Evolutionary conservation across 2,329 filamentous ascomycete species (phyloP).

Genomic region (Dothideomycetidae sp.): DNA sequence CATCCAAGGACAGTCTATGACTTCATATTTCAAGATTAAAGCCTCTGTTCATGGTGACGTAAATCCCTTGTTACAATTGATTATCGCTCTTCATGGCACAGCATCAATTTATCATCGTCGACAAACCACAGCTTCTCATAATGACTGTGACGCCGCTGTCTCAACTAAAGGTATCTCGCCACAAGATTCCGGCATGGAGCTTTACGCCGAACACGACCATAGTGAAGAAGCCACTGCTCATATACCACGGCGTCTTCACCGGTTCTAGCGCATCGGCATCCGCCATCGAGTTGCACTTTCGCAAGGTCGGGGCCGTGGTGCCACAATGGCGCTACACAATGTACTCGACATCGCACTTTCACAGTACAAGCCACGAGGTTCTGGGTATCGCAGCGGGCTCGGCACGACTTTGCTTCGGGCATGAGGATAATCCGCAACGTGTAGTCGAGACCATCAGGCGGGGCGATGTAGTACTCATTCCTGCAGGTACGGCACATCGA

Average conservation of each 20-base stretch:
- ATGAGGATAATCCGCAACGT: conserved; percentile 43
- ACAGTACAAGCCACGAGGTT: conserved; percentile 53
- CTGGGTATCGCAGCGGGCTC: conserved; percentile 44
- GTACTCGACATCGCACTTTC: conserved; percentile 52
- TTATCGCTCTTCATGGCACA: too few species aligned
- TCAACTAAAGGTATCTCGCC: conserved; percentile 41
- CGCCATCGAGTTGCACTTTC: conserved; percentile 43
- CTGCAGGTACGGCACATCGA: conserved; percentile 51
- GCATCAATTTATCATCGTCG: too few species aligned
- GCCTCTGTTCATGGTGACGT: too few species aligned
- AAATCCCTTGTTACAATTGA: too few species aligned
- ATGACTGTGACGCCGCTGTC: conserved; percentile 29
- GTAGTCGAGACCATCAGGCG: conserved; percentile 42
- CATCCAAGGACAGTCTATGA: too few species aligned
- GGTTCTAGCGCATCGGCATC: conserved; percentile 28
- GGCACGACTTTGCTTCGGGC: conserved; percentile 52
- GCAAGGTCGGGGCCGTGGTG: conserved; percentile 37
- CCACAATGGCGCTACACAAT: conserved; percentile 58
- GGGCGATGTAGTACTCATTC: conserved; percentile 51
- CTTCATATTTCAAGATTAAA: too few species aligned
- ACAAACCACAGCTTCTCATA: too few species aligned
- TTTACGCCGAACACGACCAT: conserved; percentile 51
- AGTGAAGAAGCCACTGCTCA: conserved; percentile 47
- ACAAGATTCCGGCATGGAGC: conserved; percentile 44
- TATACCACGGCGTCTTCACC: conserved; percentile 49